Conservation (phyloP, 2,329 filamentous ascomycete species). For the Aspergillus ibericus region DNA sequence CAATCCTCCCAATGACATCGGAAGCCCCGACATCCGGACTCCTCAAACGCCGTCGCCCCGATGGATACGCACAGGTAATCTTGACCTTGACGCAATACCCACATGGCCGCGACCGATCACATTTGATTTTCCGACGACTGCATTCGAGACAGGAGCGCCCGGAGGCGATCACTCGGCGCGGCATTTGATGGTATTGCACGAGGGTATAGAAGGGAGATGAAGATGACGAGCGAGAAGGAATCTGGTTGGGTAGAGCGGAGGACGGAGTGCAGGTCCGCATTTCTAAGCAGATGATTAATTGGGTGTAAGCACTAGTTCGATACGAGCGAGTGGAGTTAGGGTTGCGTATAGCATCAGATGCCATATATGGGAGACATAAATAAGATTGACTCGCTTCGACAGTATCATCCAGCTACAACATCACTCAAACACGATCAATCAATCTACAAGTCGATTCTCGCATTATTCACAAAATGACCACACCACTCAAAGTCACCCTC, state of each 20-base stretch:
- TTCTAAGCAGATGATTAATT: not conserved
- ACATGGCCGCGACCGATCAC: slow-evolving; percentile 24
- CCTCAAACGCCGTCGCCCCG: not conserved
- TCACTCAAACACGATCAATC: not conserved
- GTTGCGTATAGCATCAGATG: not conserved
- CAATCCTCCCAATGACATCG: slow-evolving; percentile 6
- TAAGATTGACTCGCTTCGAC: not conserved
- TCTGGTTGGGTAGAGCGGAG: slow-evolving; percentile 12
- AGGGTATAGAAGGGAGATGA: not conserved
- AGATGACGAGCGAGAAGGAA: not conserved
- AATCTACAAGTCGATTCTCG: not conserved
- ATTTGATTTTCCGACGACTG: slow-evolving; percentile 28
- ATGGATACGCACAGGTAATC: slow-evolving; percentile 34
- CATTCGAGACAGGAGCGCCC: slow-evolving; percentile 25
- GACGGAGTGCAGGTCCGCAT: slow-evolving; percentile 8
- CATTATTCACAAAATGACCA: slow-evolving; percentile 5
- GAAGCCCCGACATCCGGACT: not conserved
- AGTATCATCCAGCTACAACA: not conserved
- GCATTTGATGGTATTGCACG: slow-evolving; percentile 2
- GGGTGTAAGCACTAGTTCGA: not conserved
- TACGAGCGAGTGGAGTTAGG: not conserved
- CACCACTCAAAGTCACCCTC: slow-evolving; percentile 16
- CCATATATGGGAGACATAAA: not conserved
- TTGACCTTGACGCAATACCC: slow-evolving; percentile 35
- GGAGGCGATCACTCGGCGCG: slow-evolving; percentile 7